phyloP scores from a whole-genome alignment of 2,329 filamentous ascomycete genomes.

The Scedosporium boydii region DNA sequence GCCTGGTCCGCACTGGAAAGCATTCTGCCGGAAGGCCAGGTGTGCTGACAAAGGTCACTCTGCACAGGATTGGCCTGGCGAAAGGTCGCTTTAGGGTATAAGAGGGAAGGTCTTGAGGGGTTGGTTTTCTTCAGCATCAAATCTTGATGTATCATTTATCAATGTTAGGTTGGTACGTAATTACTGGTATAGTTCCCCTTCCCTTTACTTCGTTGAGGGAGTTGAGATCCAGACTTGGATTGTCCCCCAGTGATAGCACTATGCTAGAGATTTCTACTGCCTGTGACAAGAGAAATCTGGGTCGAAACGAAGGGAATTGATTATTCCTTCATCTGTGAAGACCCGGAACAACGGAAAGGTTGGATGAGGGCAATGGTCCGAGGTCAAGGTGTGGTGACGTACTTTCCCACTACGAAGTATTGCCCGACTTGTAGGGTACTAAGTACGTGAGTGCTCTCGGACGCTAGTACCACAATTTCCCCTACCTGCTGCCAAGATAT shows the following conservation, averaged over 20 bases:
- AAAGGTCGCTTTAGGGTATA: no score
- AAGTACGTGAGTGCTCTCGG: neutral
- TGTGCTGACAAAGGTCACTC: neutral
- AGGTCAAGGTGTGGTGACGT: neutral
- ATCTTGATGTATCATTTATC: neutral
- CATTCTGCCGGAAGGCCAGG: neutral
- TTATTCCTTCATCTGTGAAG: neutral
- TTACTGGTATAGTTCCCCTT: neutral
- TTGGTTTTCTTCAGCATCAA: neutral
- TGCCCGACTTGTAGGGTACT: neutral
- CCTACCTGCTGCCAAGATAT: neutral
- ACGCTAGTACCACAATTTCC: neutral
- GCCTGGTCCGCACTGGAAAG: neutral
- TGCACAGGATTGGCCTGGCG: neutral
- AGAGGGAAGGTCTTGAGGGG: neutral
- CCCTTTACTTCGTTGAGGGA: neutral
- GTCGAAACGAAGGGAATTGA: neutral
- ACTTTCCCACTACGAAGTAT: neutral
- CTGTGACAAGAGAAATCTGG: neutral
- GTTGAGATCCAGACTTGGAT: neutral
- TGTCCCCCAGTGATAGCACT: neutral
- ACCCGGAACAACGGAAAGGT: neutral
- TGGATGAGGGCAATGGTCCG: neutral
- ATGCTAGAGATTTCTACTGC: neutral
- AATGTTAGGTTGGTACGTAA: neutral